Evolutionary conservation across 495 filamentous ascomycete species (phyloP), one percentile per base, ranked within the genome.

Genomic region (Melanomma pulvis-pyrius): DNA sequence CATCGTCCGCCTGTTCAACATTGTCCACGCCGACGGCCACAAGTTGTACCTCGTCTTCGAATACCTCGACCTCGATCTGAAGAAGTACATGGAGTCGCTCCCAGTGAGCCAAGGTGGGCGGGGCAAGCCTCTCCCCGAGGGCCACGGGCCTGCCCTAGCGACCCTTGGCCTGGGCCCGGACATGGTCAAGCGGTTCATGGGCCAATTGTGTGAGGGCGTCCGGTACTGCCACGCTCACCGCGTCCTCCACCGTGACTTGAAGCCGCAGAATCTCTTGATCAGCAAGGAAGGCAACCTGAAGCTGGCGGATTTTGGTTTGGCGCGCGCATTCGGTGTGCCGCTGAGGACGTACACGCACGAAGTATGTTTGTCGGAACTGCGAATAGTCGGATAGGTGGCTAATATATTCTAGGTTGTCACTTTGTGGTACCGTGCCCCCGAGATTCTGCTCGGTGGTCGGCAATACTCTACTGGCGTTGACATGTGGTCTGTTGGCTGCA

Each of bases 11-110:
- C 88, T 99, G 0, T 89, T 98, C 81, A 96, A 99, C 80, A 96
- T 99, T 32, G 97, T 99, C 71, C 94, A 99, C 75, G 98, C 94
- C 59, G 94, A 99, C 78, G 97, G 77, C 34, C 76, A 98, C 81
- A 99, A 99, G 76, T 86, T 99, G 47, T 98, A 98, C 92, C 89
- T 99, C 39, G 94, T 99, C 15, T 96, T 97, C 69, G 94, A 99
- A 77, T 97, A 88, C 76, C 96, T 99, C 88, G 94, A 99, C 77
- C 88, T 92, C 71, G 94, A 99, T 73, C 81, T 99, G n/a, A 99
- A 99, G 83, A 94, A 93, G 75, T 98, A 97, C 79, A 99, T 99
- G 94, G 94, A 99, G 79, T 88, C 93, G 44, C 86, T 99, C 50
- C 94, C 94, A 7, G 85, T 94, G 49, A 90, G 86, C 70, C 90